Evolutionary conservation across 306 rosid genomes (phyloP), one percentile per base, ranked within the genome.

Genomic region (Cicer bijugum): DNA sequence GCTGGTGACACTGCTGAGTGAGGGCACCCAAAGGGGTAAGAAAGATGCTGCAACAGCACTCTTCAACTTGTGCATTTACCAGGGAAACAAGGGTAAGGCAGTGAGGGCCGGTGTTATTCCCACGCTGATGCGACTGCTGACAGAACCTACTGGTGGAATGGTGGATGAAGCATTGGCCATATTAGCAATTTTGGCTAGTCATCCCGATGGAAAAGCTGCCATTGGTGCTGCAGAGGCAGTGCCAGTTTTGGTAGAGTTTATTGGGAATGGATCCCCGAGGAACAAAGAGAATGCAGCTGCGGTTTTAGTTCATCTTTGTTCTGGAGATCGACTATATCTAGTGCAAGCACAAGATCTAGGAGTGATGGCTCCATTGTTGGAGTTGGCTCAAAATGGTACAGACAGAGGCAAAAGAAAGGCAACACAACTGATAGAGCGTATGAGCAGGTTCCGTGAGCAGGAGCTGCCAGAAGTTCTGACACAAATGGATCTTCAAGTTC

Each of bases 11-110:
- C 87, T 95, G 50, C 86, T 95, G 64, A 86, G 92, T 56, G 96
- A 95, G 86, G 99, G 99, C 57, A 91, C 88, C 14, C 99, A 90
- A 82, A 91, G 99, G 81, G 99, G 99, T 60, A 91, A 91, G 89
- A 95, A 95, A 56, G 99, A 95, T 74, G 97, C 99, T 40, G 99
- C 99, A 37, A 90, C 99, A 20, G 99, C 97, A 66, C 97, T 95
- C 62, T 95, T 95, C 87, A 95, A 95, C 72, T 71, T 95, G 80
- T 95, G 97, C 88, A 95, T 95, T 66, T 91, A 88, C 88, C 96
- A 88, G 71, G 99, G 97, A 50, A 95, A 95, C 87, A 95, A 95
- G 82, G 99, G 96, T 48, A 95, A 82, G 84, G 99, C 97, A 4
- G 91, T 95, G 55, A 86, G 99, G 76, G 97, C 99, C 1, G 97